Conservation (phyloP, 129 eudicot genomes). For the Saussurea involucrata region DNA sequence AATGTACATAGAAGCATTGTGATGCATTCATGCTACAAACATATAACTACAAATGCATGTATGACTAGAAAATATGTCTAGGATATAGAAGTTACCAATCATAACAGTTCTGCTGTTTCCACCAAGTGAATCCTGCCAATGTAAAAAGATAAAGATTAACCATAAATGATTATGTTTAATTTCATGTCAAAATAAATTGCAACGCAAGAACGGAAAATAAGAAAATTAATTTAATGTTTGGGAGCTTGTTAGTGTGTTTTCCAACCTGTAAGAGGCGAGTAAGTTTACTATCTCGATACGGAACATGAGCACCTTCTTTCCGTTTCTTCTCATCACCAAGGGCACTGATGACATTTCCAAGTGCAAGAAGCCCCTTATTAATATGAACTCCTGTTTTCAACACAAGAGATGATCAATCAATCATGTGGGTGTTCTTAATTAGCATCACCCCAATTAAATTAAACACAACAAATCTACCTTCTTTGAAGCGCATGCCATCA, state of each 20-base stretch:
- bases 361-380: conserved; percentile 98
- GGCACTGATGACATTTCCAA: conserved; percentile 97
- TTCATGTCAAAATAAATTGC: not conserved
- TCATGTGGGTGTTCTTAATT: not conserved
- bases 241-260: not conserved
- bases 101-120: conserved; percentile 99
- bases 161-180: not conserved
- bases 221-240: not conserved
- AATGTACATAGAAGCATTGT: not conserved
- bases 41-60: not conserved
- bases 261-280: conserved; percentile 95
- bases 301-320: conserved; percentile 97
- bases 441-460: not conserved
- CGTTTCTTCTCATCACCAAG: conserved; percentile 98
- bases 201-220: not conserved
- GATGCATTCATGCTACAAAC: not conserved
- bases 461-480: conserved; percentile 49
- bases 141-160: conserved; percentile 1
- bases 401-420: not conserved
- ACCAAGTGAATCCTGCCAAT: conserved; percentile 94
- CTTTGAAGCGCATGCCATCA: conserved; percentile 98
- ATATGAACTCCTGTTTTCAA: conserved; percentile 84
- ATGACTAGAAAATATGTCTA: not conserved
- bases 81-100: conserved; percentile 64
- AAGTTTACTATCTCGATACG: conserved; percentile 96